A percentile compares a stretch with the other conserved stretches of the same genome.
Conservation (phyloP, 345 rosid genomes). For the Hibiscus syriacus region DNA sequence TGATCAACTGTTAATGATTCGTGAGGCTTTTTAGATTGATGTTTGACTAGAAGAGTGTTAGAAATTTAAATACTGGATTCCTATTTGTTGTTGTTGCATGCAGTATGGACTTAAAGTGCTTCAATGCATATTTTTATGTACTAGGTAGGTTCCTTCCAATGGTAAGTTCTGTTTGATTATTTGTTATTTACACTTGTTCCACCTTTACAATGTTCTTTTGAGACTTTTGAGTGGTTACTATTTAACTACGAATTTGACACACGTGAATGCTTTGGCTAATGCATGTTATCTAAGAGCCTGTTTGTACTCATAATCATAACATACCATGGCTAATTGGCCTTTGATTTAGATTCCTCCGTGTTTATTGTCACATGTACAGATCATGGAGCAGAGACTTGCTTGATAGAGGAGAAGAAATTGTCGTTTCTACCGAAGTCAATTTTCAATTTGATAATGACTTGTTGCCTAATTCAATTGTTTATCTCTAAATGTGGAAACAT, state of each 20-base stretch:
- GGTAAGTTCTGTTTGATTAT: neutral
- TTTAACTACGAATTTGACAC: conserved; percentile 75
- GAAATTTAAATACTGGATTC: neutral
- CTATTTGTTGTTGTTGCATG: neutral
- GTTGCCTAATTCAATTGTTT: conserved; percentile 9
- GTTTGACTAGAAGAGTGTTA: neutral
- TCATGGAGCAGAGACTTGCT: conserved; percentile 85
- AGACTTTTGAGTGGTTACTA: conserved; percentile 19
- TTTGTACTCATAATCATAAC: neutral
- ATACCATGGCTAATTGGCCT: neutral
- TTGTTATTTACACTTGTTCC: neutral
- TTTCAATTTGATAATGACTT: conserved; percentile 92
- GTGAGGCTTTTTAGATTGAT: neutral
- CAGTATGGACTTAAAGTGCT: neutral
- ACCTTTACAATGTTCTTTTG: neutral
- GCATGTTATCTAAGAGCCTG: conserved; percentile 23
- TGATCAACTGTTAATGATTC: neutral
- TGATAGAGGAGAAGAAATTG: conserved; percentile 91
- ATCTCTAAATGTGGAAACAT: neutral
- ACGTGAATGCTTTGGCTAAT: conserved; percentile 92
- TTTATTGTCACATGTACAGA: conserved; percentile 33
- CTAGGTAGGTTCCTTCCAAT: neutral
- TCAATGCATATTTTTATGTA: neutral
- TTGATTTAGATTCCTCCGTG: conserved; percentile 1
- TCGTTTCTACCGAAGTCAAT: conserved; percentile 96